Conservation (phyloP, 2,329 filamentous ascomycete genomes). For the Ascocoryne sarcoides region DNA sequence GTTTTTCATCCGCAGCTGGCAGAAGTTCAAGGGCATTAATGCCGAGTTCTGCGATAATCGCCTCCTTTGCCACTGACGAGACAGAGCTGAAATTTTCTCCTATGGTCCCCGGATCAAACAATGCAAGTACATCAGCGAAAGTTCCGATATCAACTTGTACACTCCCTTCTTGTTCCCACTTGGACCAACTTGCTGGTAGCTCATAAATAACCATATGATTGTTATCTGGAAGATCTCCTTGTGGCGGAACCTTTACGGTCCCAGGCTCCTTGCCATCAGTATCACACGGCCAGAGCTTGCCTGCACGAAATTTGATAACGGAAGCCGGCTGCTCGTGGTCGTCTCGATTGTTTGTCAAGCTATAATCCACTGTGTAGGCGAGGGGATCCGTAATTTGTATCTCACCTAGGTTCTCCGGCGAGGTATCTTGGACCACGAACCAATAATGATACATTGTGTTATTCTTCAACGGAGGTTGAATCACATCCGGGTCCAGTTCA, state of each 20-base stretch:
- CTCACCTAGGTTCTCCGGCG: conserved; percentile 6
- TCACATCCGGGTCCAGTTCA: conserved; percentile 14
- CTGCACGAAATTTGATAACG: conserved; percentile 12
- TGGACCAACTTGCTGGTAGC: conserved; percentile 12
- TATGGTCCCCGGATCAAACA: conserved; percentile 6
- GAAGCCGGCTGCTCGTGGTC: conserved; percentile 9
- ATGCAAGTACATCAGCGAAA: conserved; percentile 11
- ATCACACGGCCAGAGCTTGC: conserved; percentile 15
- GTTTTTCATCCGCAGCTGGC: conserved; percentile 14
- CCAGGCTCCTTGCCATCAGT: conserved; percentile 12
- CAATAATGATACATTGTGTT: conserved; percentile 11
- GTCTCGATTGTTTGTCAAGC: conserved; percentile 1
- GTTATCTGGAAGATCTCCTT: conserved; percentile 11
- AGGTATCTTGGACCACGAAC: conserved; percentile 12
- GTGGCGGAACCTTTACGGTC: conserved; percentile 5
- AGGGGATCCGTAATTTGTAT: conserved; percentile 13
- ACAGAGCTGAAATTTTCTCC: conserved; percentile 7
- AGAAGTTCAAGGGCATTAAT: conserved; percentile 14
- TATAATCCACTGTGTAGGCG: conserved; percentile 13
- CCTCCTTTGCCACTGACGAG: conserved; percentile 3
- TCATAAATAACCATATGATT: conserved; percentile 15
- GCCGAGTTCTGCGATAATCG: conserved; percentile 10
- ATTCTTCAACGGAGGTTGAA: conserved; percentile 5
- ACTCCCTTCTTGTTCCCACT: conserved; percentile 2
- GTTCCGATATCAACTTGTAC: conserved; percentile 12